Evolutionary conservation across 768 basidiomycete species (phyloP).

Genomic region (Sarcomyxa edulis): DNA sequence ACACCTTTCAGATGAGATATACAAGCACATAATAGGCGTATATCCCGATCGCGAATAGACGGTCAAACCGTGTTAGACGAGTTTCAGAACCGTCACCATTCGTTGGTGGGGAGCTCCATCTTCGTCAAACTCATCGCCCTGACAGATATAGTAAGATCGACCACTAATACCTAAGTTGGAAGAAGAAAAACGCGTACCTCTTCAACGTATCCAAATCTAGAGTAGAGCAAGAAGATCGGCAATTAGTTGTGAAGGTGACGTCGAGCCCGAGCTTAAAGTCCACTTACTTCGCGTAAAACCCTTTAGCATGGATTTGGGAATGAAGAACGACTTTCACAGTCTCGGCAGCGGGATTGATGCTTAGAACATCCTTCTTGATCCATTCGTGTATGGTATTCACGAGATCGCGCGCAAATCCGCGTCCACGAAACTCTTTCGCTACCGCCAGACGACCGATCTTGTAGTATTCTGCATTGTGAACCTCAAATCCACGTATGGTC

Average conservation of each 20-base stretch:
- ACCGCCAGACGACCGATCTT: slow-evolving; percentile 74
- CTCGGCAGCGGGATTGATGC: slow-evolving; percentile 14
- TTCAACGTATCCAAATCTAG: slow-evolving; percentile 63
- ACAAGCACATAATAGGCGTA: slow-evolving; percentile 1
- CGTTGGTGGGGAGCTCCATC: slow-evolving; percentile 85
- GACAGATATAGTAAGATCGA: slow-evolving; percentile 10
- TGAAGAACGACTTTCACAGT: slow-evolving; percentile 48
- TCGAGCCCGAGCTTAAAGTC: slow-evolving; percentile 6
- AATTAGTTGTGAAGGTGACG: background rate
- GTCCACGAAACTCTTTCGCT: slow-evolving; percentile 56
- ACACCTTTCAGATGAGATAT: slow-evolving; percentile 1
- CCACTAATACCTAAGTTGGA: slow-evolving; percentile 8
- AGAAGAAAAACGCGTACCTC: slow-evolving; percentile 41
- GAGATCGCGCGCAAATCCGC: slow-evolving; percentile 62
- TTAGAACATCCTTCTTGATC: slow-evolving; percentile 40
- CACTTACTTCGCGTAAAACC: slow-evolving; percentile 77
- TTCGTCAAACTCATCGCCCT: slow-evolving; percentile 76
- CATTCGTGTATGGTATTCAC: slow-evolving; percentile 59
- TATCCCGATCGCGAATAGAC: slow-evolving; percentile 8
- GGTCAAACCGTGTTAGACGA: slow-evolving; percentile 15
- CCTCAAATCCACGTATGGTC: slow-evolving; percentile 53
- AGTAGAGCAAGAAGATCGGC: slow-evolving; percentile 6
- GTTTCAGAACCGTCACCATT: slow-evolving; percentile 62
- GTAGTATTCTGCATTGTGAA: slow-evolving; percentile 41
- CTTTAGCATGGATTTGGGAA: slow-evolving; percentile 67